Base-by-base conservation (phyloP, 208 protist species). In the Wallacemonas sp. region DNA sequence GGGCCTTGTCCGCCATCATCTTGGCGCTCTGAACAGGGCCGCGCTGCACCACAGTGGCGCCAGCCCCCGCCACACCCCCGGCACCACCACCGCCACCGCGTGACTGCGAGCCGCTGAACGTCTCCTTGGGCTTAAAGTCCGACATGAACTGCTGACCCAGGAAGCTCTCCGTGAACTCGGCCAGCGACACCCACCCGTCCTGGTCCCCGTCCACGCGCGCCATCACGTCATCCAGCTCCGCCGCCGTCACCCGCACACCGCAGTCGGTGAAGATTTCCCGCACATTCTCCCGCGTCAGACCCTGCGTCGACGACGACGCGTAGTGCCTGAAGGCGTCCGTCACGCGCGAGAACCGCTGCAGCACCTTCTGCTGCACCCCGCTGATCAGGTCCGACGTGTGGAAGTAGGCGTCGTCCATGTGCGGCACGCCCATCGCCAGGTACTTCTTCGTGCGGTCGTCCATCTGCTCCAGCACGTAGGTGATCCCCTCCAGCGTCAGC, bases 321-420 rank as follows among this genome's bases (percentile, higher is more conserved):
- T 87, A 93, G 74, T 92, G 79, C 38, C 88, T 79, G 64, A 93
- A 96, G 60, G 85, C 82, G 24, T 96, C 87, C 11, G 85, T 93
- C 2, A 83, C 60, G 34, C 79, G 74, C 19, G 73, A 82, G 64
- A 92, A 90, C 6, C 78, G 70, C 56, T 93, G 75, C 33, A 90
- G 54, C 38, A 96, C 54, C 34, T 80, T 62, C 27, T 90, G 65
- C 38, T 77, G 84, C 23, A 78, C 80, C 58, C 77, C 83, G 63
- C 70, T 39, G 41, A 96, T 70, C 36, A 97, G 75, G 6, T 87
- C 76, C 33, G 81, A 67, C 9, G 80, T 85, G 39, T 65, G 74
- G 60, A 91, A 95, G 79, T 88, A 88, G 11, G 55, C 41, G 33
- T 92, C 85, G 23, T 86, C 87, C 82, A 90, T 92, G 71, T 77